phyloP scores from a whole-genome alignment of 1,139 yeast species.

The Sugiyamaella novakii region DNA sequence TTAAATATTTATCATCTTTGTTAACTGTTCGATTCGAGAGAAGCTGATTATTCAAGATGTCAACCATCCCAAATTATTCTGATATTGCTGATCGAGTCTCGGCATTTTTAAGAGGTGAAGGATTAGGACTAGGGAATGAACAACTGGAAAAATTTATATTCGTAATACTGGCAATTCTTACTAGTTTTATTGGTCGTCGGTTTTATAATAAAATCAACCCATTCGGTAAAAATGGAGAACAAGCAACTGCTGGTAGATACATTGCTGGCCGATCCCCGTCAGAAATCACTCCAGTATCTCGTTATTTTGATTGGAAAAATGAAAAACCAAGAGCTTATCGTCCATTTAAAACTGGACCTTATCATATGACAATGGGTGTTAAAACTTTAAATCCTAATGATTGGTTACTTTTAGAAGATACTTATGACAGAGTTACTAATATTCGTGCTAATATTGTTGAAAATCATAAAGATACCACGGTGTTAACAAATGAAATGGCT shows the following conservation, averaged over 20 bases:
- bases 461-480: constrained; percentile 47
- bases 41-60: not conserved
- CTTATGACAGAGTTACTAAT: constrained; percentile 53
- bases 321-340: constrained; percentile 56
- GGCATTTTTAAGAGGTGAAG: constrained; percentile 9
- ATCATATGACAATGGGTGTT: constrained; percentile 71
- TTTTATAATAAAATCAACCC: constrained; percentile 3
- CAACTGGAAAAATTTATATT: constrained; percentile 5
- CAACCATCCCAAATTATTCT: not conserved
- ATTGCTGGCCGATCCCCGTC: constrained; percentile 4
- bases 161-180: not conserved
- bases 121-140: no score
- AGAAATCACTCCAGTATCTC: constrained; percentile 27
- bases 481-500: constrained; percentile 46
- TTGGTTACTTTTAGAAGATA: constrained; percentile 68
- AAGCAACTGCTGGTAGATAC: constrained; percentile 5
- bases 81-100: not conserved
- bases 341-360: constrained; percentile 64
- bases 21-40: no score
- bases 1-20: no score
- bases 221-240: constrained; percentile 3
- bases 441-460: constrained; percentile 49
- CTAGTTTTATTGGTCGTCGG: constrained; percentile 1
- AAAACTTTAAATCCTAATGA: constrained; percentile 57
- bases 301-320: constrained; percentile 48